Conservation (phyloP, 2,329 filamentous ascomycete species). For the Penicillium sp. region DNA sequence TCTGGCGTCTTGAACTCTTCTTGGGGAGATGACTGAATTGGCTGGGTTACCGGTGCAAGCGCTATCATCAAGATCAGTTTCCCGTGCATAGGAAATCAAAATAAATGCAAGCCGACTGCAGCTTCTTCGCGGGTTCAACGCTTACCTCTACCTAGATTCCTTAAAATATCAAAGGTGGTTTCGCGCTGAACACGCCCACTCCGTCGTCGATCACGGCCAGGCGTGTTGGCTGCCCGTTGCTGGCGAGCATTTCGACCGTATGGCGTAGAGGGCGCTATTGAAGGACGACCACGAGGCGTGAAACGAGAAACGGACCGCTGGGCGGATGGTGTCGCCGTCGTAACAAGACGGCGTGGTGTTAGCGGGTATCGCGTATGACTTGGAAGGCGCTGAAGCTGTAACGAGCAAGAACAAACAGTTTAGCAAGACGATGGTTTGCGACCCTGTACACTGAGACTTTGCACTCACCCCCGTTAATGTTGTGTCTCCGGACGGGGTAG, state of each 20-base stretch:
- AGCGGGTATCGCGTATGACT: constrained; percentile 35
- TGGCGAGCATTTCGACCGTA: constrained; percentile 60
- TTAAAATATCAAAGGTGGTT: constrained; percentile 59
- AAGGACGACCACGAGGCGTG: constrained; percentile 38
- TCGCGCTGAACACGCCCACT: constrained; percentile 57
- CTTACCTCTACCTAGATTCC: constrained; percentile 57
- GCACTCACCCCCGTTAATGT: constrained; percentile 31
- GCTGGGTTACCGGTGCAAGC: constrained; percentile 54
- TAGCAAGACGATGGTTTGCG: background rate
- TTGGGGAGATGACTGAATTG: constrained; percentile 53
- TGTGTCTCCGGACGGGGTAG: constrained; percentile 34
- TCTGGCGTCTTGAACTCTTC: constrained; percentile 28
- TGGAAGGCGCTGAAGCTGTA: constrained; percentile 41
- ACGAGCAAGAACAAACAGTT: background rate
- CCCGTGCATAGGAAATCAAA: background rate
- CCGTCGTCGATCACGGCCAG: constrained; percentile 53
- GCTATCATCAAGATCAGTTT: constrained; percentile 37
- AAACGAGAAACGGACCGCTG: constrained; percentile 38
- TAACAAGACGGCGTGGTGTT: constrained; percentile 40
- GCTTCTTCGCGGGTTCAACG: background rate
- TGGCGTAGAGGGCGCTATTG: constrained; percentile 56
- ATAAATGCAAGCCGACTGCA: too few relatives aligned
- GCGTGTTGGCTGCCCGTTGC: constrained; percentile 57
- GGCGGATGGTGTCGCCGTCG: constrained; percentile 35
- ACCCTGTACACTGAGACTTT: too few relatives aligned